phyloP scores from a whole-genome alignment of 2,329 filamentous ascomycete species.

The Orbilia brochopaga region DNA sequence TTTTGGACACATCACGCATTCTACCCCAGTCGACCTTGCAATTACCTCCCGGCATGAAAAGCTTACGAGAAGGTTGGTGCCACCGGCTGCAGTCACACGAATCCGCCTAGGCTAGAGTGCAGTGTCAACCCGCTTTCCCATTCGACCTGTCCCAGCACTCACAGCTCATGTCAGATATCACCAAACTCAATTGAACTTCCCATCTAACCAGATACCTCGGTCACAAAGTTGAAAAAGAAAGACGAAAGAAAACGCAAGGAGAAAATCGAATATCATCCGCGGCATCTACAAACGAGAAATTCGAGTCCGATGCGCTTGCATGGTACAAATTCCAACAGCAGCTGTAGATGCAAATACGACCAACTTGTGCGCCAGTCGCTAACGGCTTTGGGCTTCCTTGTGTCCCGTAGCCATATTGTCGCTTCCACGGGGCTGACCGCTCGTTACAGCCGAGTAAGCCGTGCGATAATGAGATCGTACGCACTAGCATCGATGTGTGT shows the following conservation, averaged over 20 bases:
- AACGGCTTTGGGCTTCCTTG: neutral
- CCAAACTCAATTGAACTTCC: no score
- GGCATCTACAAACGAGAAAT: neutral
- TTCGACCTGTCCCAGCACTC: no score
- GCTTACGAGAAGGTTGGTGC: no score
- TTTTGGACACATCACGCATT: no score
- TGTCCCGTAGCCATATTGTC: neutral
- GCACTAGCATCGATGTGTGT: neutral
- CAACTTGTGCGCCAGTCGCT: neutral
- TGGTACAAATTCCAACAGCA: neutral
- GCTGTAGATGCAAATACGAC: neutral
- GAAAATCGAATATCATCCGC: neutral
- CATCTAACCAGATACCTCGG: slow-evolving; percentile 8
- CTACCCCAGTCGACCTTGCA: no score
- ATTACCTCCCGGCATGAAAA: no score
- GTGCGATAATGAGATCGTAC: neutral
- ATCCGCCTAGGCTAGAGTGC: no score
- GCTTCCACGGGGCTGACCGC: neutral
- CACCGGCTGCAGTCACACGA: no score
- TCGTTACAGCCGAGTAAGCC: neutral
- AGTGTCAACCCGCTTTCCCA: no score
- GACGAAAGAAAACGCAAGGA: neutral
- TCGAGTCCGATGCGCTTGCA: neutral
- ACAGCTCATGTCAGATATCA: no score
- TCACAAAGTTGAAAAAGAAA: slow-evolving; percentile 27